Evolutionary conservation across 805 yeast species (phyloP), one percentile per base, ranked within the genome.

Genomic region (Danielia oregonensis): DNA sequence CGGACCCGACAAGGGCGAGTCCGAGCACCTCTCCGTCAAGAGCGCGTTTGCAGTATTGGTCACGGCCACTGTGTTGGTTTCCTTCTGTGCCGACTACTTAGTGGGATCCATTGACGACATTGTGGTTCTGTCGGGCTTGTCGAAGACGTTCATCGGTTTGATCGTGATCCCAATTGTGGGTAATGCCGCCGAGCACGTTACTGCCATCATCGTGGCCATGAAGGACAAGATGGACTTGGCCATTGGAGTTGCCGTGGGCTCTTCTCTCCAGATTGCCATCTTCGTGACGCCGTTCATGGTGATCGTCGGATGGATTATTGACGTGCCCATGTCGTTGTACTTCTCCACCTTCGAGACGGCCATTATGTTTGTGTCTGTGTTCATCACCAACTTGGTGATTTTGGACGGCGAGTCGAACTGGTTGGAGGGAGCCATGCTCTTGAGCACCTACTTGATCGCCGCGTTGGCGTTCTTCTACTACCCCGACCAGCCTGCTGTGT

Each of bases 141-240:
- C 96, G 28, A 89, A 91, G 73, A 88, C 97, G 0, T 93, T 93
- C 52, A 87, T 93, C 52, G 97, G 97, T 57, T 70, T 93, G 47
- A 82, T 93, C 48, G 78, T 93, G 29, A 82, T 93, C 43, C 98
- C 98, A 26, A 91, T 93, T 43, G 97, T 93, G 17, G 98, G 97
- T 37, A 93, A 93, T 53, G 98, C 98, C 3, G 97, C 97, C 9
- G 98, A 93, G 61, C 98, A 93, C 61, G 97, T 87, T 33, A 93
- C 98, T 13, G 96, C 97, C 3, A 83, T 93, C 24, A 75, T 87
- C 42, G 97, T 93, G 31, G 97, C 98, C 15, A 78, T 80, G 74
- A 88, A 88, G 64, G 86, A 93, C 62, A 93, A 93, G 65, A 93
- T 93, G 96, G 97, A 93, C 59, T 74, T 93, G 40, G 97, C 98